Percentiles rank a stretch among this genome's conserved stretches.
Conservation (phyloP, 208 protist genomes). For the Leishmania major region DNA sequence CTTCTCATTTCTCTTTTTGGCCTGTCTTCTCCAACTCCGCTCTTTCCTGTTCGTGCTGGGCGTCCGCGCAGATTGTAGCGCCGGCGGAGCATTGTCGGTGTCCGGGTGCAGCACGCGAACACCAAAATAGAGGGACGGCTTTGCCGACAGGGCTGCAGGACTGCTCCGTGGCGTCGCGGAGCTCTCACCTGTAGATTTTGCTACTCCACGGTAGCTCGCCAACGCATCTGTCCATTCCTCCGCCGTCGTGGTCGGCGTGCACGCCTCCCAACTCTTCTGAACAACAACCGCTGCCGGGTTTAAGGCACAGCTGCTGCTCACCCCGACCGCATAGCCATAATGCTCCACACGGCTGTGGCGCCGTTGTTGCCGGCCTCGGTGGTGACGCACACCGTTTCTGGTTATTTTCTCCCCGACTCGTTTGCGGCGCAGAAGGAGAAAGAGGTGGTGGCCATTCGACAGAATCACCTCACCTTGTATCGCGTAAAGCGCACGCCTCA, state of each 20-base stretch:
- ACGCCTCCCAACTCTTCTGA: not conserved
- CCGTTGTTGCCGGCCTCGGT: conserved; percentile 72
- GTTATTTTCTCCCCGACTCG: conserved; percentile 55
- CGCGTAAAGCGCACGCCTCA: not conserved
- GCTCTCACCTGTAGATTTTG: not conserved
- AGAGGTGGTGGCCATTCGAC: conserved; percentile 65
- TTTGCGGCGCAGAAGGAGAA: conserved; percentile 31
- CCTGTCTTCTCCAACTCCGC: not conserved
- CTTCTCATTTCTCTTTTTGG: not conserved
- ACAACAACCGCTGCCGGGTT: not conserved
- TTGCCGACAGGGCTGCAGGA: not conserved
- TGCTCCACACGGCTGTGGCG: conserved; percentile 57
- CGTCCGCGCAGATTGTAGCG: not conserved
- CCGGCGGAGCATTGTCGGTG: not conserved
- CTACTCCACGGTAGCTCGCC: not conserved
- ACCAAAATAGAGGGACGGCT: not conserved
- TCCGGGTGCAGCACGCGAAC: not conserved
- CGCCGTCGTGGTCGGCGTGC: not conserved
- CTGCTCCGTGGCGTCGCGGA: not conserved
- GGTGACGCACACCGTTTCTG: conserved; percentile 78
- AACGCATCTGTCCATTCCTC: not conserved
- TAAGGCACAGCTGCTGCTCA: not conserved
- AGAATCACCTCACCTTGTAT: conserved; percentile 82
- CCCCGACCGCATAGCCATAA: not conserved
- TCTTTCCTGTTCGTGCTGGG: not conserved